Conservation (phyloP, 2,329 filamentous ascomycete species). For the Atkinsonella hypoxylon region DNA sequence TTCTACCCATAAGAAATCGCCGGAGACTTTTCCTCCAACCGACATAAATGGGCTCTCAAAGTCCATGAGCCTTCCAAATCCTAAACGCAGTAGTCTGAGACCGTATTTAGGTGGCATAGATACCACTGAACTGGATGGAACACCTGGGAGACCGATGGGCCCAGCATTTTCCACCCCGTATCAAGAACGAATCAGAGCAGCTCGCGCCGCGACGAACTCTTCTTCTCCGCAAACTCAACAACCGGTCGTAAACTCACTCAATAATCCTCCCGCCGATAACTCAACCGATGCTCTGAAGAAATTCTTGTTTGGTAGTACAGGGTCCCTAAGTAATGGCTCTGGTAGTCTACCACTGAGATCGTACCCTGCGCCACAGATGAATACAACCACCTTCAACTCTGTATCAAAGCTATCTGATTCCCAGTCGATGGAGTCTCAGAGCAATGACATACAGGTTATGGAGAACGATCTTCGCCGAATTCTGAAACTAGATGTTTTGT, state of each 20-base stretch:
- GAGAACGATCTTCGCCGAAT: constrained; percentile 42
- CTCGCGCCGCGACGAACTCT: constrained; percentile 23
- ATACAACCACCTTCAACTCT: background rate
- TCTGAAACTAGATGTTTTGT: constrained; percentile 31
- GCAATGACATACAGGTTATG: constrained; percentile 33
- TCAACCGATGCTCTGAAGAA: constrained; percentile 41
- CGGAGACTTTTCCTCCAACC: background rate
- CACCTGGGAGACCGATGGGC: constrained; percentile 41
- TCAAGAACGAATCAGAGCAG: constrained; percentile 47
- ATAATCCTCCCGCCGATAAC: constrained; percentile 14
- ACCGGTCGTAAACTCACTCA: background rate
- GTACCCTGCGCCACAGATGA: background rate
- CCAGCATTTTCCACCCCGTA: constrained; percentile 59
- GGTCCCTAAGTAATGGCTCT: constrained; percentile 3
- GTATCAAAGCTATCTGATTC: background rate
- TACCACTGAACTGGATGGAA: constrained; percentile 49
- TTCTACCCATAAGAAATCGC: constrained; percentile 9
- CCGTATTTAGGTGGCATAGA: constrained; percentile 16
- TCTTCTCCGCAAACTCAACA: background rate
- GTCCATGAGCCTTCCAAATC: constrained; percentile 15
- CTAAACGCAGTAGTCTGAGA: constrained; percentile 13
- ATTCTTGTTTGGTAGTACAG: constrained; percentile 37
- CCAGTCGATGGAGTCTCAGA: background rate
- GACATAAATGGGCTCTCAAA: constrained; percentile 13
- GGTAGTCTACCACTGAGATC: background rate